Conservation (phyloP, 768 basidiomycete species). For the Amanita molliuscula region DNA sequence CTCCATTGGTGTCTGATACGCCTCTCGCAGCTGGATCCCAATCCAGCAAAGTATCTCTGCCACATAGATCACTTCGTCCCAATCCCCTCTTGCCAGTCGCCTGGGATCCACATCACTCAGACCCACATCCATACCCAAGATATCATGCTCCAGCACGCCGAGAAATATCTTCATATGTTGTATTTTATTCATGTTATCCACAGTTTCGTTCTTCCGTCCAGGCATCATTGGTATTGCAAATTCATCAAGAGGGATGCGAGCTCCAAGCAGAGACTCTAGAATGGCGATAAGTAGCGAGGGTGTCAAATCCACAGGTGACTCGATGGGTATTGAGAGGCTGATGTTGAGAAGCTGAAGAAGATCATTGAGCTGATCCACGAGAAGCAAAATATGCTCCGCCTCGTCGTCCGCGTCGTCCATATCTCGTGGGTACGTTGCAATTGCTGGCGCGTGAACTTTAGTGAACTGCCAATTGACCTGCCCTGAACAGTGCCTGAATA, state of each 20-base stretch:
- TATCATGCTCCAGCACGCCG: conserved; percentile 59
- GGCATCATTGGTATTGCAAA: conserved; percentile 10
- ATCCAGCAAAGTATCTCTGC: conserved; percentile 66
- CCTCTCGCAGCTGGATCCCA: conserved; percentile 31
- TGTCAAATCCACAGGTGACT: conserved; percentile 52
- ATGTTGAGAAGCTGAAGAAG: conserved; percentile 30
- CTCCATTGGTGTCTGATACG: conserved; percentile 6
- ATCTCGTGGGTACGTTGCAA: not conserved
- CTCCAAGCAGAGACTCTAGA: conserved; percentile 48
- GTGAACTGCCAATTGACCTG: not conserved
- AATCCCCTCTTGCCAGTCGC: conserved; percentile 50
- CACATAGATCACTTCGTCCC: conserved; percentile 58
- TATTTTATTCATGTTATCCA: conserved; percentile 27
- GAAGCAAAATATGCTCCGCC: conserved; percentile 4
- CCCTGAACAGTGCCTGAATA: not conserved
- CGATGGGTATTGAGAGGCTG: conserved; percentile 33
- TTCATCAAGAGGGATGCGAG: conserved; percentile 38
- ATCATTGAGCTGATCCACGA: conserved; percentile 30
- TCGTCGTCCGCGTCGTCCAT: conserved; percentile 1
- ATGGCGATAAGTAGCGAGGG: conserved; percentile 64
- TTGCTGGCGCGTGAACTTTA: not conserved
- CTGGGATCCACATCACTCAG: conserved; percentile 57
- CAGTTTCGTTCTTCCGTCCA: conserved; percentile 5
- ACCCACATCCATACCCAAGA: conserved; percentile 51
- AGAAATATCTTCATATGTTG: conserved; percentile 68